Evolutionary conservation across 805 yeast species (phyloP).

Genomic region (Candida nitratophila): DNA sequence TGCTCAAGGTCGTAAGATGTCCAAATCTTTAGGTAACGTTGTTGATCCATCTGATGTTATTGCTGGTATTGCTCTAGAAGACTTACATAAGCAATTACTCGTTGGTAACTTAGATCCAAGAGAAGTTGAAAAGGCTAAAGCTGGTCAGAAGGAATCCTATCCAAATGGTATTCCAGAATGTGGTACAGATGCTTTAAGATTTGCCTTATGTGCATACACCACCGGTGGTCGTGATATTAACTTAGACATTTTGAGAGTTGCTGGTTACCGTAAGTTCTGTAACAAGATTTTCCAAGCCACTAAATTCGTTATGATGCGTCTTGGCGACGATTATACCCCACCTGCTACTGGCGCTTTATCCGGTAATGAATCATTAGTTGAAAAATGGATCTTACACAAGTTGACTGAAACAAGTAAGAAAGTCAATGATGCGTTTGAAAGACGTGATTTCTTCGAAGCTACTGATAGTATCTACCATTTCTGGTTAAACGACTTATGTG

Average conservation of each 20-base stretch:
- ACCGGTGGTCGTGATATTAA: conserved; percentile 99
- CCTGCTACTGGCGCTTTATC: conserved; percentile 53
- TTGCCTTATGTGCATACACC: conserved; percentile 95
- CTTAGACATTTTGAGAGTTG: conserved; percentile 91
- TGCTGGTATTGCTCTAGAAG: conserved; percentile 73
- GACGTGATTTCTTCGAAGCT: conserved; percentile 82
- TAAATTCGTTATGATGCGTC: conserved; percentile 87
- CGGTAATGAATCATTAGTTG: conserved; percentile 86
- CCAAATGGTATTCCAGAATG: conserved; percentile 98
- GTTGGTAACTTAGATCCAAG: conserved; percentile 84
- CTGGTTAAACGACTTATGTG: conserved; percentile 94
- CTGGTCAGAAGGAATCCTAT: conserved; percentile 83
- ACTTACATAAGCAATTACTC: conserved; percentile 68
- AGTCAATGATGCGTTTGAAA: conserved; percentile 62
- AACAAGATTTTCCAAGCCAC: conserved; percentile 99
- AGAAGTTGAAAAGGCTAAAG: conserved; percentile 80
- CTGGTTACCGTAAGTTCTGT: conserved; percentile 98
- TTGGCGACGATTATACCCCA: conserved; percentile 85
- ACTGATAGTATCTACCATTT: conserved; percentile 85
- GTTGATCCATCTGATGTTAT: conserved; percentile 95
- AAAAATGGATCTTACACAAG: conserved; percentile 93
- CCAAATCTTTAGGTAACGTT: conserved; percentile 95
- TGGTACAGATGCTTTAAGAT: conserved; percentile 98
- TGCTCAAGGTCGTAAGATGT: conserved; percentile 99
- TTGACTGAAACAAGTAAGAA: conserved; percentile 61